Evolutionary conservation across 805 yeast species (phyloP), one percentile per base, ranked within the genome.

Genomic region (Torulaspora delbrueckii): DNA sequence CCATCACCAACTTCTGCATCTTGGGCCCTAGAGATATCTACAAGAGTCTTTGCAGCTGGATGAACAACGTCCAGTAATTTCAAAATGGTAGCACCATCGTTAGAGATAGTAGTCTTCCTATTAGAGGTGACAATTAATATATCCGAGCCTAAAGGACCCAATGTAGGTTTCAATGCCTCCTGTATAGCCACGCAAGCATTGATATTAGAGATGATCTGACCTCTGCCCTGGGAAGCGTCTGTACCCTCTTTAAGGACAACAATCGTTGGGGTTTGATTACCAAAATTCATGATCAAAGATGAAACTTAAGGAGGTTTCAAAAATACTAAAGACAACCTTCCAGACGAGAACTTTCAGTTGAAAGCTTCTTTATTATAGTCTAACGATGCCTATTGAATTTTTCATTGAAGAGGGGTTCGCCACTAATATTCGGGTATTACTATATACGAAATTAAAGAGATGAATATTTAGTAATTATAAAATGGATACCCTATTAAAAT

Each of bases 1-100:
- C 99, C 99, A 69, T 91, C 99, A 49, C 99, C 99, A 53, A 93
- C 96, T 67, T 91, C 98, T 49, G 95, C 96, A 65, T 91, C 99
- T 71, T 91, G 99, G 2, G 96, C 89, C 65, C 95, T 84, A 13
- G 96, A 86, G 47, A 91, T 86, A 64, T 91, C 96, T 43, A 91
- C 99, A 55, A 91, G 72, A 49, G 91, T 90, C 66, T 88, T 89
- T 9, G 99, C 99, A 8, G 99, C 99, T 8, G 99, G 99, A 61
- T 93, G 99, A 22, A 93, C 96, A 45, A 93, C 95, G 62, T 93
- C 99, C 55, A 93, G 71, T 46, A 93, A 74, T 63, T 84, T 87
- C 65, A 93, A 73, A 57, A 93, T 91, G 2, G 99, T 93, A 33
- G 99, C 99, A 55, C 99, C 99, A 65, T 93, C 99, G 67, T 93